Evolutionary conservation across 495 filamentous ascomycete genomes (phyloP).

Genomic region (Massariosphaeria phaeospora): DNA sequence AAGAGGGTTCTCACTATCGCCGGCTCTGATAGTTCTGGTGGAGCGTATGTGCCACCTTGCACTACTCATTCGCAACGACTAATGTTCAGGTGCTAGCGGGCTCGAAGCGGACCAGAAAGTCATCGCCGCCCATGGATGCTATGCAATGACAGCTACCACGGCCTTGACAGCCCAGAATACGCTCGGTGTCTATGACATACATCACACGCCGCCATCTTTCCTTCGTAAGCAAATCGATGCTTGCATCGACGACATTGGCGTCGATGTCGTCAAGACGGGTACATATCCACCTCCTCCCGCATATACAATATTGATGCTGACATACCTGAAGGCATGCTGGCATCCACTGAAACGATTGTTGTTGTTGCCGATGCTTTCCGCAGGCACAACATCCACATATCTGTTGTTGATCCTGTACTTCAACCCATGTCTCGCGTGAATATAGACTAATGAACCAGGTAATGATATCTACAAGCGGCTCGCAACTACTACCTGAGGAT

Average conservation of each 20-base stretch:
- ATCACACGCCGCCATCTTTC: slow-evolving; percentile 71
- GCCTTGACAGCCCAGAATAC: slow-evolving; percentile 96
- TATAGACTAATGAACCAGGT: slow-evolving; percentile 51
- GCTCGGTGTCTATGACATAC: slow-evolving; percentile 72
- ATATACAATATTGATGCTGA: neutral
- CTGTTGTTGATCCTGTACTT: slow-evolving; percentile 80
- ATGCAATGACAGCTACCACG: slow-evolving; percentile 95
- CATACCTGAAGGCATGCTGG: slow-evolving; percentile 70
- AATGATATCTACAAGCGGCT: slow-evolving; percentile 86
- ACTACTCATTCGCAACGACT: slow-evolving; percentile 7
- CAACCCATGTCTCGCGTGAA: neutral
- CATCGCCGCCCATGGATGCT: slow-evolving; percentile 83
- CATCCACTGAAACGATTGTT: slow-evolving; percentile 68
- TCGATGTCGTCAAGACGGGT: slow-evolving; percentile 91
- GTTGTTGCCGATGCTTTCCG: slow-evolving; percentile 64
- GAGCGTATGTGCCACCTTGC: slow-evolving; percentile 61
- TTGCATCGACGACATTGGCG: slow-evolving; percentile 73
- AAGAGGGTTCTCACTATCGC: slow-evolving; percentile 70
- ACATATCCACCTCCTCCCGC: neutral
- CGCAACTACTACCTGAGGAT: slow-evolving; percentile 63
- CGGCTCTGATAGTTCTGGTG: slow-evolving; percentile 81
- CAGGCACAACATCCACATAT: slow-evolving; percentile 53
- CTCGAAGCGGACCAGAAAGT: slow-evolving; percentile 96
- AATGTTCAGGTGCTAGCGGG: slow-evolving; percentile 54
- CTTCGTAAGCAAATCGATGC: slow-evolving; percentile 80